A percentile compares a stretch with the other conserved stretches of the same genome.
Evolutionary conservation across 257 asterid species (phyloP).

Genomic region (Gentiana straminea): DNA sequence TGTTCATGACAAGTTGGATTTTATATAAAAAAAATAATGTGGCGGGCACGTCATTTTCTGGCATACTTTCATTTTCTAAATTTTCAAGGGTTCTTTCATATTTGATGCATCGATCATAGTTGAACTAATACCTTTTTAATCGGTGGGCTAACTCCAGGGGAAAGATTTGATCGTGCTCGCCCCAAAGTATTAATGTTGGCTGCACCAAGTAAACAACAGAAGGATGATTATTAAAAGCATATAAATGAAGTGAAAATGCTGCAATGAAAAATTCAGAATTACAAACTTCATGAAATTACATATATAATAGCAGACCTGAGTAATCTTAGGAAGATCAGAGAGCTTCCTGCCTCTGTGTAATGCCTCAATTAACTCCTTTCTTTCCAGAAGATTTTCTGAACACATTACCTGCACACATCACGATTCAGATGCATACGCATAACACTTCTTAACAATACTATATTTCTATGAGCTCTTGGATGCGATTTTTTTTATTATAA

Average conservation of each 20-base stretch:
- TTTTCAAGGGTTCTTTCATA: too few species aligned
- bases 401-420: conserved; percentile 46
- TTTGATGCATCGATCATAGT: too few species aligned
- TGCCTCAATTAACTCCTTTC: conserved; percentile 48
- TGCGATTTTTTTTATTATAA: too few species aligned
- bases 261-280: not conserved
- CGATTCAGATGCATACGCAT: not conserved
- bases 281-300: not conserved
- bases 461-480: too few species aligned
- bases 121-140: conserved; percentile 30
- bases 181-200: conserved; percentile 64
- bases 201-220: conserved; percentile 12
- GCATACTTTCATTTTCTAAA: too few species aligned
- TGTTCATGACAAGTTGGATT: too few species aligned
- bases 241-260: not conserved
- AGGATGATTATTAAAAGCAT: not conserved
- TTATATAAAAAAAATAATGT: too few species aligned
- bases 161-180: conserved; percentile 58
- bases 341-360: conserved; percentile 34
- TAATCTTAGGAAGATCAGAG: conserved; percentile 49
- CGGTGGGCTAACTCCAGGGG: conserved; percentile 59
- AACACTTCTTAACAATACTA: too few species aligned
- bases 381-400: conserved; percentile 36
- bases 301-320: conserved; percentile 30
- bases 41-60: too few species aligned